Evolutionary conservation across 495 filamentous ascomycete species (phyloP), one percentile per base, ranked within the genome.

Genomic region (Darksidea phi): DNA sequence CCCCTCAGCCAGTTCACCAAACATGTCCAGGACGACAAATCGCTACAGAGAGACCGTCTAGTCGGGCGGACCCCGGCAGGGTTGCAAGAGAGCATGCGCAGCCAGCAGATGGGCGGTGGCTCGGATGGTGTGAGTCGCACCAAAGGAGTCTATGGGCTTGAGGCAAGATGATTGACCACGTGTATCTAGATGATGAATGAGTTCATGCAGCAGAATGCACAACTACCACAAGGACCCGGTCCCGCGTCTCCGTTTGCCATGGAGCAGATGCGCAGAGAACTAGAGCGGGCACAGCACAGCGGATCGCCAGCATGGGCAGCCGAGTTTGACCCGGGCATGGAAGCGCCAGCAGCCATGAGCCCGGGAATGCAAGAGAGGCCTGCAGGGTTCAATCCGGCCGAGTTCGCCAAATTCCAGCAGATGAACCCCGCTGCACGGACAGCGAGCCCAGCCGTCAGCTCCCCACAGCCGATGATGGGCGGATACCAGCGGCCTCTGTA

Each of bases 1-100:
- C 95, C 95, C 54, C 86, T 98, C 58, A 90, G 88, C 68, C 95
- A 97, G 81, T 95, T 98, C 72, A 87, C 89, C 26, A 98, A 97
- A 73, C 90, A 95, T 71, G 88, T 91, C 52, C 86, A 90, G 68
- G 89, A 96, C 77, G 94, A 97, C 78, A 96, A 92, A 77, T 90
- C 88, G 25, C 81, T 96, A 54, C 93, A 97, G 73, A 82, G 91
- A 66, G 94, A 98, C 74, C 80, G 94, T 38, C 78, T 97, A 59
- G 85, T 86, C 36, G 88, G 89, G 64, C 77, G 86, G 53, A 84
- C 85, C 25, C 83, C 87, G 0, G 82, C 72, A 26, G 79, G 78
- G 23, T 68, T 85, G 75, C 82, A 85, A 70, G 84, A 88, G 66
- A 73, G 83, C 61, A 85, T 89, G 76, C 79, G 86, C 60, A 85